phyloP scores from a whole-genome alignment of 78 protist genomes.

The Blattamonas nauphoetae region DNA sequence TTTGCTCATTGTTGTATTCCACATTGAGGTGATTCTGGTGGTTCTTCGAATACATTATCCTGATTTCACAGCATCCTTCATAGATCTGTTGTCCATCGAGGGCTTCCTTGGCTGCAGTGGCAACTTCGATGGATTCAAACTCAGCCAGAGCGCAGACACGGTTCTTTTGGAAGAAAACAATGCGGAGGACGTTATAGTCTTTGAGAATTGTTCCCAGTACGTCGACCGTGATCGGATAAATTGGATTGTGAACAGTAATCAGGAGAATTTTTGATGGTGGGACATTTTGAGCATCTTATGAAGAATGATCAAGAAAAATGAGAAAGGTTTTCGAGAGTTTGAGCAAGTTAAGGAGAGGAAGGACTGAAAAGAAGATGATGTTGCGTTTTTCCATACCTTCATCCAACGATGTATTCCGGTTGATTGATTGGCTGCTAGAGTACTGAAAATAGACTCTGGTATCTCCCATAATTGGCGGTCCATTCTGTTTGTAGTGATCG shows the following conservation, averaged over 20 bases:
- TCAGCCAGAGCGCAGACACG: background rate
- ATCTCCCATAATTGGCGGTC: background rate
- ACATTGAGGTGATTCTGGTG: background rate
- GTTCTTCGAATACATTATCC: background rate
- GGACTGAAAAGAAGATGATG: too few relatives aligned
- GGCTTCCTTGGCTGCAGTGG: background rate
- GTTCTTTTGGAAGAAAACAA: conserved; percentile 1
- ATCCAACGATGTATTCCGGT: background rate
- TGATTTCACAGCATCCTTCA: background rate
- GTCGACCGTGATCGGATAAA: background rate
- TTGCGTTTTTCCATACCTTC: too few relatives aligned
- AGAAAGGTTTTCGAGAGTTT: too few relatives aligned
- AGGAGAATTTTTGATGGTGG: background rate
- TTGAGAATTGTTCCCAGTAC: background rate
- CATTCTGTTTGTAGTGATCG: background rate
- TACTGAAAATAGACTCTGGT: background rate
- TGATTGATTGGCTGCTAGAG: background rate
- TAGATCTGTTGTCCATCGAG: background rate
- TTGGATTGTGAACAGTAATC: background rate
- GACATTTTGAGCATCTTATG: background rate
- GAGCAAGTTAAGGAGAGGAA: too few relatives aligned
- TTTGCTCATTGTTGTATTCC: background rate
- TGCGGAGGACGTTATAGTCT: background rate
- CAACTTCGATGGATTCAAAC: background rate
- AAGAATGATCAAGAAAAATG: background rate